phyloP scores from a whole-genome alignment of 306 rosid species.

The Cyclanthera cordifolia region DNA sequence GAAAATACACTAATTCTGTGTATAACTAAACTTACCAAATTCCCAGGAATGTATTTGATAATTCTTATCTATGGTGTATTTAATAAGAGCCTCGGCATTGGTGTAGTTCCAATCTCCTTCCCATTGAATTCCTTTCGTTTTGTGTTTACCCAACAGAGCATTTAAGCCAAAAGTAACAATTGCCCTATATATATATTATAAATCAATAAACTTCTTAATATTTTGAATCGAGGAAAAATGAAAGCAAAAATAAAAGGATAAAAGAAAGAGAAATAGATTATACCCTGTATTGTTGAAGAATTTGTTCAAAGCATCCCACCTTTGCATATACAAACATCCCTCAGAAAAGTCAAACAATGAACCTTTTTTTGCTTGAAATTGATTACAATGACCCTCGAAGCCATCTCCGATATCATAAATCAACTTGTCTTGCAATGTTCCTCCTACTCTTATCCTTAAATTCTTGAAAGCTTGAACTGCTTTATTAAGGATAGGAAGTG shows the following conservation, averaged over 20 bases:
- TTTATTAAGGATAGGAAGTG: too few species aligned
- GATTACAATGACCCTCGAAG: constrained; percentile 49
- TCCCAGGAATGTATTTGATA: constrained; percentile 79
- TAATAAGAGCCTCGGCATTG: constrained; percentile 48
- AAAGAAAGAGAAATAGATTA: constrained; percentile 5
- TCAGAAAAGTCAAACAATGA: constrained; percentile 67
- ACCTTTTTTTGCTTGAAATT: constrained; percentile 39
- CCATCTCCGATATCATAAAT: neutral
- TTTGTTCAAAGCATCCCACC: too few species aligned
- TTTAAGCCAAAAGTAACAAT: constrained; percentile 71
- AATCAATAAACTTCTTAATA: too few species aligned
- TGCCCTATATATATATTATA: constrained; percentile 27
- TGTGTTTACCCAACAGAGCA: constrained; percentile 65
- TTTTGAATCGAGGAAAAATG: neutral
- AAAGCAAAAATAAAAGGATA: too few species aligned
- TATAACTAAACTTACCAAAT: constrained; percentile 32
- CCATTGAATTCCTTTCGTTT: constrained; percentile 27
- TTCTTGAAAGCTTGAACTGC: constrained; percentile 42
- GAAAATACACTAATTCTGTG: too few species aligned
- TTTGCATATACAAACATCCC: constrained; percentile 38
- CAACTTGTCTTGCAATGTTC: too few species aligned
- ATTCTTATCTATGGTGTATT: constrained; percentile 50
- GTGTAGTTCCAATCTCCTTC: constrained; percentile 61
- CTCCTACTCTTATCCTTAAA: constrained; percentile 27
- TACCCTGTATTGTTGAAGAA: constrained; percentile 64